Base-by-base conservation (phyloP, 306 rosid species). In the Lathyrus sativus region DNA sequence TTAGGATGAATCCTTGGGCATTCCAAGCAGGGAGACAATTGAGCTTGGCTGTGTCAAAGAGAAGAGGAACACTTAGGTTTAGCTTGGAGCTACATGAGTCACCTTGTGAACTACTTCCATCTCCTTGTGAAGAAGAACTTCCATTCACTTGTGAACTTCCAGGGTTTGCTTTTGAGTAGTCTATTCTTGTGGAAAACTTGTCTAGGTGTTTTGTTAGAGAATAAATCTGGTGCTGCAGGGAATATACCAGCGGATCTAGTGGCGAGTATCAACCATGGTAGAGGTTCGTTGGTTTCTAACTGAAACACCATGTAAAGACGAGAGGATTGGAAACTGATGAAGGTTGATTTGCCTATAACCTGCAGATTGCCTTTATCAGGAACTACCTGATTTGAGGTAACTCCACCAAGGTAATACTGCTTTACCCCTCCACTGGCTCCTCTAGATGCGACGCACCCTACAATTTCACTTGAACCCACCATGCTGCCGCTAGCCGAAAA, bases 381-480 rank as follows among this genome's bases (percentile, higher is more conserved):
- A 13, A 65, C 65, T 53, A 90, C 95, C 73, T 67, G 83, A 65
- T 17, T 69, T 45, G 81, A 62, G 13, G 93, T n/a, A n/a, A n/a
- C n/a, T n/a, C n/a, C n/a, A n/a, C n/a, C n/a, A n/a, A n/a, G n/a
- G n/a, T 74, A 80, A 60, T 90, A 90, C 72, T 68, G 84, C 66
- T 80, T 85, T 19, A 84, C 77, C 51, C 64, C 42, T 15, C 88
- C 88, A 10, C 68, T 64, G 9, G 66, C 56, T 18, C 83, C 84
- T 37, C 28, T 24, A 24, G 84, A 61, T 6, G 78, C 46, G 6
- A 85, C 64, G 92, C 96, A 89, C 35, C 96, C 96, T 65, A 89
- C 96, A 24, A 89, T 50, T 10, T 90, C 96, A 66, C 92, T 89
- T 18, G 96, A 89, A 2, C 88, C 86, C 37, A 72, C 85, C 96